Evolutionary conservation across 148 eudicot genomes (phyloP), one percentile per base, ranked within the genome.

Genomic region (Agrostemma githago): DNA sequence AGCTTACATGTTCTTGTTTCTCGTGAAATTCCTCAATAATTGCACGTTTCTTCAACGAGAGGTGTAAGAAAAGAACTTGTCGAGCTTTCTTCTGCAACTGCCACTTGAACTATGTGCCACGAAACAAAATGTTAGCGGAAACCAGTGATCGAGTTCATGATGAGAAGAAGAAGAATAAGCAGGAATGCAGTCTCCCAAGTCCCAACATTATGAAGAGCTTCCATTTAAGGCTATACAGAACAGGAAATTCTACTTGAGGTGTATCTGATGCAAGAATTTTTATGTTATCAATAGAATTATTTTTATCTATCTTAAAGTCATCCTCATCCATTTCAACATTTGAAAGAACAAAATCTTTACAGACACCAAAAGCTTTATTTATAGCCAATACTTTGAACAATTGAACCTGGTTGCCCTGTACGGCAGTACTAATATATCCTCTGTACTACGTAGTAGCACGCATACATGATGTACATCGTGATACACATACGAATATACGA

Each of bases 1-100:
- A 26, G 37, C 66, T 53, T 72, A 91, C 98, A 95, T 94, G 97
- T 82, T 86, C 98, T 81, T 94, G 98, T 79, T 88, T 94, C 85
- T 88, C 98, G 20, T 91, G 91, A 71, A 94, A 84, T 66, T 91
- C 97, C 82, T 91, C 96, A 80, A 87, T 80, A 70, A 94, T 71
- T 72, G 90, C 90, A 68, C 96, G 91, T 62, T 87, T 94, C 89
- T 88, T 94, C 82, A 94, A 80, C 72, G 96, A 86, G 64, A 89
- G 80, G 87, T 94, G 98, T 62, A 93, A 86, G 73, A 84, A 88
- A 71, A 94, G 84, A 68, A 91, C 90, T 85, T 94, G 97, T n/a
- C 96, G 87, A 68, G 98, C 98, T 84, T 91, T 91, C 89, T 91
- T 94, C 70, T 69, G 73, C 74, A 94, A 76, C 61, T 82, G 76